Base-by-base conservation (phyloP, 371 early-diverging fungal species). In the Mucor circinelloides region DNA sequence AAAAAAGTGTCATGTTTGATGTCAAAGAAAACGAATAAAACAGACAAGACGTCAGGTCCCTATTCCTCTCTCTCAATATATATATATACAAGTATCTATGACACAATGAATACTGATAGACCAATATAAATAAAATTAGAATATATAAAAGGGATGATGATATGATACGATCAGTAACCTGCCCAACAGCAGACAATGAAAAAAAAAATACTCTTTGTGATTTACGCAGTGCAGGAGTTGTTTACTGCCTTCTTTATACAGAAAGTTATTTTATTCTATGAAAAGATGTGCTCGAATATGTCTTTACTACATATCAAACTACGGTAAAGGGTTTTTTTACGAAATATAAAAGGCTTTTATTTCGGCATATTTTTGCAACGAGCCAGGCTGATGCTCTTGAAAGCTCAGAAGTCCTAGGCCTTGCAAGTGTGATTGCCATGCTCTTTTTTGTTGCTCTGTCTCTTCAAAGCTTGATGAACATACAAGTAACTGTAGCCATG, bases 1-100 rank as follows among this genome's bases (percentile, higher is more conserved):
- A 36, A 12, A 72, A 44, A 2, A 72, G 42, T 9, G 72, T 72
- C 72, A 72, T 72, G 31, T 17, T n/a, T n/a, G 13, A n/a, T 19
- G n/a, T 21, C 21, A 25, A 48, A 36, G 25, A 48, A 15, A 48
- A 58, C 15, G 21, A 31, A 55, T 30, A 44, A 36, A 27, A 9
- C 21, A 40, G 40, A 40, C 40, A 40, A 40, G 40, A 17, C 17
- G 17, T 13, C 40, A 40, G 17, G 17, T 17, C 1, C n/a, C n/a
- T n/a, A n/a, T n/a, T n/a, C n/a, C n/a, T n/a, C n/a, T n/a, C n/a
- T n/a, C n/a, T n/a, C n/a, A 3, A 30, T 30, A 30, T 30, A 30
- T 30, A 30, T 30, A 30, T 30, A 30, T 6, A 30, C 30, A 40
- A 40, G 17, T 40, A 40, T 17, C 9, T 17, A 40, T 40, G 17